A percentile compares a stretch with the other conserved stretches of the same genome.
These are phyloP conservation scores for Candida fluviatilis DNA, from an alignment of 805 yeast genomes.

Conservation along the genomic window DNA sequence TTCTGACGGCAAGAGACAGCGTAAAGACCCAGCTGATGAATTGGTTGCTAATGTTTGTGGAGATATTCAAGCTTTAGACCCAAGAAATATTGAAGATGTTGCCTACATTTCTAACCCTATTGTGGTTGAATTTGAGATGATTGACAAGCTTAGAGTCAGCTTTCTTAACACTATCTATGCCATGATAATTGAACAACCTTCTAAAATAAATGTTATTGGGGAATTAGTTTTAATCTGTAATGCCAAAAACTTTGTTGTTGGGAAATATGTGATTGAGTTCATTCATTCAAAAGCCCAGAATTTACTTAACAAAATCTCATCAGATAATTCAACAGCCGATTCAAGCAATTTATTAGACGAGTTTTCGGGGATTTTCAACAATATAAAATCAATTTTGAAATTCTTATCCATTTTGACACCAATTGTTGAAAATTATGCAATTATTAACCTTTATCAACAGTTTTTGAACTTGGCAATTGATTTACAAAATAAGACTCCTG, in stretches of 20 bases:
- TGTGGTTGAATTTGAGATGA: conserved; percentile 59
- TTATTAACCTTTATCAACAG: conserved; percentile 43
- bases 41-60: conserved; percentile 41
- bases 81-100: conserved; percentile 46
- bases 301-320: conserved; percentile 35
- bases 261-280: conserved; percentile 64
- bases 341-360: conserved; percentile 14
- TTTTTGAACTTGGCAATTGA: conserved; percentile 54
- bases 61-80: conserved; percentile 42
- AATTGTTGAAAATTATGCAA: conserved; percentile 46
- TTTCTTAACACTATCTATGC: conserved; percentile 64
- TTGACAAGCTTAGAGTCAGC: conserved; percentile 54
- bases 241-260: conserved; percentile 58
- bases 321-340: conserved; percentile 3
- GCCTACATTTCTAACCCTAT: conserved; percentile 67
- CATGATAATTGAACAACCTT: conserved; percentile 83
- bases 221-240: conserved; percentile 64
- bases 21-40: conserved; percentile 38
- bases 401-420: conserved; percentile 65
- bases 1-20: conserved; percentile 33
- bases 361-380: conserved; percentile 61
- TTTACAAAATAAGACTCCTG: conserved; percentile 36
- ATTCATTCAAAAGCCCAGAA: conserved; percentile 62
- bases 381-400: conserved; percentile 65
- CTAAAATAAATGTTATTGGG: conserved; percentile 71